Evolutionary conservation across 345 rosid species (phyloP), one percentile per base, ranked within the genome.

Genomic region (Rhizophora mangle): DNA sequence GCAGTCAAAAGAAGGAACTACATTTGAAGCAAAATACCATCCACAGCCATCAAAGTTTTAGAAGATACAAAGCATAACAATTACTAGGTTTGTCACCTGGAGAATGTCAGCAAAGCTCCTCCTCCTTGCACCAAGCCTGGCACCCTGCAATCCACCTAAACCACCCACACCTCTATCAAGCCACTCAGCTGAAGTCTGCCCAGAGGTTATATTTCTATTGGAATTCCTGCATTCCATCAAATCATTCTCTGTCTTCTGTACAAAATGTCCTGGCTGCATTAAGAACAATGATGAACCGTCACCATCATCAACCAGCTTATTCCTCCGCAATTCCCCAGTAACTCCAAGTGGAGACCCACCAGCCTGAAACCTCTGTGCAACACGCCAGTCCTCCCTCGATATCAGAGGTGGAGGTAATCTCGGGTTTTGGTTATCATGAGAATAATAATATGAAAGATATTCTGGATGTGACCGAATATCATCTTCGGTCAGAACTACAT

Each of bases 51-150:
- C 21, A 61, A 56, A 29, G 16, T 46, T 2, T 9, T 6, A 20
- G 51, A 24, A 43, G 20, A 13, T 27, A n/a, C 27, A 34, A 34
- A 6, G 43, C 32, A 67, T 19, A 32, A 19, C 37, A 34, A 58
- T 30, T 55, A 11, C 19, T 6, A 70, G 64, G 68, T 63, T 19
- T 16, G 57, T 58, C 72, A 90, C 97, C 96, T 90, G 97, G 79
- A 95, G 91, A 73, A 90, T 92, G 85, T 95, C 97, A 19, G 99
- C 92, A 75, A 90, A 92, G 82, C 99, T 95, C 85, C 86, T 95
- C 86, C 91, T 86, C 86, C 96, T 87, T 1, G 83, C 67, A 19
- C 92, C 94, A 78, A 92, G 78, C 49, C 86, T 89, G 69, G 79
- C 59, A 54, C 78, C 77, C 64, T 85, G 68, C 67, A 76, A 46